Evolutionary conservation across 495 filamentous ascomycete genomes (phyloP).

Genomic region (Penicillium macrosclerotiorum): DNA sequence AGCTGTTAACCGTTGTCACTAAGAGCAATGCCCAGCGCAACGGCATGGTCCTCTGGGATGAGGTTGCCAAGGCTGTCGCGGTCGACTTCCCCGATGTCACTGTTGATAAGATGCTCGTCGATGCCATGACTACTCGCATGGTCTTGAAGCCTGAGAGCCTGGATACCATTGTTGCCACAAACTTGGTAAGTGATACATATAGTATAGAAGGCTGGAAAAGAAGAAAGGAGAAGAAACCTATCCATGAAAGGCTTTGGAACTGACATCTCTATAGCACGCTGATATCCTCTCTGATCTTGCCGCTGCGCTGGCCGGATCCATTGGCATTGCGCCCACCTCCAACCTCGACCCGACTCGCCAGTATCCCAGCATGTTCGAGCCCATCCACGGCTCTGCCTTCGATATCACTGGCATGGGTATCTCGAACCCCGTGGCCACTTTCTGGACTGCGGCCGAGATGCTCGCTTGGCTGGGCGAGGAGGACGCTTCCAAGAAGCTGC

Average conservation of each 20-base stretch:
- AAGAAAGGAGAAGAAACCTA: too few relatives aligned
- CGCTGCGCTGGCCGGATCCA: slow-evolving; percentile 53
- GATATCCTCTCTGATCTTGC: slow-evolving; percentile 60
- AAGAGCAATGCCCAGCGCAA: slow-evolving; percentile 60
- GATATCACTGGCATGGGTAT: slow-evolving; percentile 71
- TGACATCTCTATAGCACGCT: slow-evolving; percentile 36
- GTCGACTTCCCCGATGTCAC: slow-evolving; percentile 53
- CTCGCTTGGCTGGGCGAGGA: slow-evolving; percentile 61
- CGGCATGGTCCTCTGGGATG: slow-evolving; percentile 59
- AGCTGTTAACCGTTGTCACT: slow-evolving; percentile 55
- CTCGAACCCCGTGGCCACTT: slow-evolving; percentile 69
- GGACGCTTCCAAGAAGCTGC: slow-evolving; percentile 51
- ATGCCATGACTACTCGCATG: slow-evolving; percentile 60
- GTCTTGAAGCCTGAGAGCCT: slow-evolving; percentile 51
- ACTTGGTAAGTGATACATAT: slow-evolving; percentile 37
- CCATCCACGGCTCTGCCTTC: slow-evolving; percentile 65
- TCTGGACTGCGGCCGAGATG: slow-evolving; percentile 71
- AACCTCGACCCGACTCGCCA: slow-evolving; percentile 63
- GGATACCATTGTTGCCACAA: slow-evolving; percentile 58
- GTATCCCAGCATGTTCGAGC: slow-evolving; percentile 66
- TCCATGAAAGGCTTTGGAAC: background rate
- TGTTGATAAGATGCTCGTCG: slow-evolving; percentile 58
- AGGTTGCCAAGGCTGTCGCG: slow-evolving; percentile 45
- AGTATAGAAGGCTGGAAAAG: too few relatives aligned
- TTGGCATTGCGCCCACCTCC: slow-evolving; percentile 58